Evolutionary conservation across 2,329 filamentous ascomycete genomes (phyloP).

Genomic region (Furcasterigmium furcatum): DNA sequence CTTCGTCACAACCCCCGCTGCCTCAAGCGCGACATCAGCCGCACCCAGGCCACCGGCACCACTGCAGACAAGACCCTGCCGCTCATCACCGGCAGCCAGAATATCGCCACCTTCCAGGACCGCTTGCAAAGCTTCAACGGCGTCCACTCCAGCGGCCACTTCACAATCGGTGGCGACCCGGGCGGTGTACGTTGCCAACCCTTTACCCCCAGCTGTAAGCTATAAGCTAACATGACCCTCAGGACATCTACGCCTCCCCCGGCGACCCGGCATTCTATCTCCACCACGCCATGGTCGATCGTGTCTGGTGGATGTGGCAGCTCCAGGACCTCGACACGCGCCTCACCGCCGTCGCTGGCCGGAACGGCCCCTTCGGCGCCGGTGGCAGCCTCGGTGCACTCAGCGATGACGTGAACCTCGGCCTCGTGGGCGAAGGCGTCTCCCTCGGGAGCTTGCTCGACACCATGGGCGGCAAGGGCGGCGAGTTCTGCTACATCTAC

Average conservation of each 20-base stretch:
- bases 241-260: constrained; percentile 23
- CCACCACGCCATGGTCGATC: constrained; percentile 23
- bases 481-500: not conserved
- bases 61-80: constrained; percentile 13
- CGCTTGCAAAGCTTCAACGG: constrained; percentile 30
- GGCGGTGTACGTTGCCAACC: constrained; percentile 13
- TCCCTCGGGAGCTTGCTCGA: not conserved
- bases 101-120: constrained; percentile 29
- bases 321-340: constrained; percentile 11
- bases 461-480: not conserved
- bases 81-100: constrained; percentile 22
- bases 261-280: constrained; percentile 23
- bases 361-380: not conserved
- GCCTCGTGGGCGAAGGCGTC: not conserved
- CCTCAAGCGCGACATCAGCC: constrained; percentile 37
- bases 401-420: not conserved
- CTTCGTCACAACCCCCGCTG: constrained; percentile 40
- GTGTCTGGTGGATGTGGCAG: constrained; percentile 23
- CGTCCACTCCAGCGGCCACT: constrained; percentile 35
- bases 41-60: constrained; percentile 18
- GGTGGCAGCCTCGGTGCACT: not conserved
- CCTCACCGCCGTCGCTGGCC: not conserved
- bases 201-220: no score
- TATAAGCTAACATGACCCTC: not conserved
- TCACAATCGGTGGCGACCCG: constrained; percentile 31